phyloP scores from a whole-genome alignment of 2,329 filamentous ascomycete genomes.

The Epichloe gansuensis region DNA sequence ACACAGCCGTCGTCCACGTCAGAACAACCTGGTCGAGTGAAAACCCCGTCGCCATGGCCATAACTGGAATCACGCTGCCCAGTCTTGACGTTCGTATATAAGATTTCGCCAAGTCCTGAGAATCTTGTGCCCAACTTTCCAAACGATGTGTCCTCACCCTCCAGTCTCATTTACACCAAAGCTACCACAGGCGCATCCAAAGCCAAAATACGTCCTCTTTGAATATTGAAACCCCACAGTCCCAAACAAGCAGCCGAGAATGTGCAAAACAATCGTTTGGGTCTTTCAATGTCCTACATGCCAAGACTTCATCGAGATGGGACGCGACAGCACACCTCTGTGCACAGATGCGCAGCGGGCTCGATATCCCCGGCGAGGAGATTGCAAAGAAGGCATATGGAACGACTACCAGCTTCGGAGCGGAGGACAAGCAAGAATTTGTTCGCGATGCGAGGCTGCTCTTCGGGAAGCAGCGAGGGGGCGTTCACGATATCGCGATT shows the following conservation, averaged over 20 bases:
- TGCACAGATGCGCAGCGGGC: constrained; percentile 1
- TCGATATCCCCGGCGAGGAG: neutral
- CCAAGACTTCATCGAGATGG: neutral
- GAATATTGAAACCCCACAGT: too few species aligned
- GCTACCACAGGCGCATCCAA: too few species aligned
- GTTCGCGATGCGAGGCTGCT: neutral
- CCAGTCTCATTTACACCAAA: too few species aligned
- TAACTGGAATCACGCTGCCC: neutral
- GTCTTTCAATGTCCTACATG: constrained; percentile 1
- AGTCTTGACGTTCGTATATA: too few species aligned
- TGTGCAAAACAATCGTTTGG: constrained; percentile 2
- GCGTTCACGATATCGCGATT: neutral
- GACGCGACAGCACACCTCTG: constrained; percentile 1
- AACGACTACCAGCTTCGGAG: neutral
- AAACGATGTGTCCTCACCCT: too few species aligned
- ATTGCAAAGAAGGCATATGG: constrained; percentile 4
- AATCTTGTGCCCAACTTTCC: too few species aligned
- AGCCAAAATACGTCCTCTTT: too few species aligned
- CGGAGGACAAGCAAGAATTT: neutral
- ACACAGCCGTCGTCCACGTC: neutral
- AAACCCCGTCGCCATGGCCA: too few species aligned
- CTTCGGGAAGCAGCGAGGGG: neutral
- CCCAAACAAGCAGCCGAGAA: neutral
- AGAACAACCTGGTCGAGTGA: neutral
- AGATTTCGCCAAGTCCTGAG: too few species aligned